phyloP scores from a whole-genome alignment of 805 yeast genomes.

The Yamadazyma philogaea region DNA sequence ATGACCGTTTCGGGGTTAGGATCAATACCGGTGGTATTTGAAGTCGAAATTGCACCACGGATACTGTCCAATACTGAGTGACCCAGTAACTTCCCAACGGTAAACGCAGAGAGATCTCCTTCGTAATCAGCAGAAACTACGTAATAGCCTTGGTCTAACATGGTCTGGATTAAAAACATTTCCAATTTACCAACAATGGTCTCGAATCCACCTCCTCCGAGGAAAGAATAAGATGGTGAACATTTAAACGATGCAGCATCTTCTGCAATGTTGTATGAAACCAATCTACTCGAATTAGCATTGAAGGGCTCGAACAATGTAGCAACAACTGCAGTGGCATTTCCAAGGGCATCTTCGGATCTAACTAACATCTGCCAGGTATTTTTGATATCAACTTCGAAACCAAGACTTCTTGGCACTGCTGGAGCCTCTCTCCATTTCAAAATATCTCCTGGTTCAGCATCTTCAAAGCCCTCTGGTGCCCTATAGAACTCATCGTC shows the following conservation, averaged over 20 bases:
- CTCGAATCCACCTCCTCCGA: slow-evolving; percentile 17
- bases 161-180: slow-evolving; percentile 18
- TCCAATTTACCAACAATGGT: slow-evolving; percentile 17
- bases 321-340: slow-evolving; percentile 22
- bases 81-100: slow-evolving; percentile 29
- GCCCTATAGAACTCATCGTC: slow-evolving; percentile 25
- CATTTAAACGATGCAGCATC: slow-evolving; percentile 26
- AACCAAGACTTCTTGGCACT: slow-evolving; percentile 16
- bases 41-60: slow-evolving; percentile 23
- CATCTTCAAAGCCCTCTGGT: slow-evolving; percentile 20
- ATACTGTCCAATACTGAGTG: slow-evolving; percentile 28
- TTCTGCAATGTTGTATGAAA: slow-evolving; percentile 28
- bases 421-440: slow-evolving; percentile 21
- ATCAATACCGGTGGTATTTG: slow-evolving; percentile 16
- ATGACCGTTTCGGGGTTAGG: slow-evolving; percentile 17
- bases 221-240: slow-evolving; percentile 25
- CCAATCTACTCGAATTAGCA: slow-evolving; percentile 22
- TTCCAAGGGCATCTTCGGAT: slow-evolving; percentile 24
- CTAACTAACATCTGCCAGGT: slow-evolving; percentile 23
- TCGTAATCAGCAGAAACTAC: slow-evolving; percentile 35
- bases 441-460: slow-evolving; percentile 22
- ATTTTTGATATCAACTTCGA: slow-evolving; percentile 20
- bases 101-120: slow-evolving; percentile 29
- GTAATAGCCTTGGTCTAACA: slow-evolving; percentile 28
- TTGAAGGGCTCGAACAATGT: slow-evolving; percentile 28